Conservation (phyloP, 306 rosid genomes). For the Inga oerstediana region DNA sequence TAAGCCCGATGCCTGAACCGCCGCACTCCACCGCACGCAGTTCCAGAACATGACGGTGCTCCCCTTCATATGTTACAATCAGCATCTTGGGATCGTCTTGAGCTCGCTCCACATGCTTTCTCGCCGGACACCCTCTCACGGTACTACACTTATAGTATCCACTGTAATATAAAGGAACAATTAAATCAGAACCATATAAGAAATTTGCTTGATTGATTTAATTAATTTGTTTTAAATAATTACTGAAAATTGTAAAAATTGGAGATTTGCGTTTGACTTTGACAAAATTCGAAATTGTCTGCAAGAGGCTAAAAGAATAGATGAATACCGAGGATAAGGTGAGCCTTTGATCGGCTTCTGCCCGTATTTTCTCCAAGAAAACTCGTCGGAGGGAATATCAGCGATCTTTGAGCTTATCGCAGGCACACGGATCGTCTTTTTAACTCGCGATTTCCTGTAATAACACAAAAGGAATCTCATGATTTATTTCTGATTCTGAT, state of each 20-base stretch:
- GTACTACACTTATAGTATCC: slow-evolving; percentile 83
- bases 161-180: slow-evolving; percentile 30
- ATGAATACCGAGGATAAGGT: slow-evolving; percentile 67
- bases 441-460: slow-evolving; percentile 59
- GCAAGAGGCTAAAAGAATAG: not conserved
- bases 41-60: slow-evolving; percentile 40
- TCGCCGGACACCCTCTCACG: slow-evolving; percentile 82
- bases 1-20: not conserved
- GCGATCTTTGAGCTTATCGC: slow-evolving; percentile 70
- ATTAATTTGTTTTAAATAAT: not conserved
- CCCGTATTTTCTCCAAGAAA: slow-evolving; percentile 82
- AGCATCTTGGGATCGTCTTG: slow-evolving; percentile 50
- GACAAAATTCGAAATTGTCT: not conserved
- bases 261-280: slow-evolving; percentile 32
- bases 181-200: not conserved
- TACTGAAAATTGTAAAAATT: not conserved
- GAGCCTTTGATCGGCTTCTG: slow-evolving; percentile 91
- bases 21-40: not conserved
- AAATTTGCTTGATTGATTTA: no score
- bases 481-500: not conserved
- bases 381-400: slow-evolving; percentile 77
- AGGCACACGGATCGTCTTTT: slow-evolving; percentile 59
- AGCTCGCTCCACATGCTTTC: slow-evolving; percentile 83
- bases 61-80: slow-evolving; percentile 42
- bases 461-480: not conserved